These are phyloP conservation scores for Raffaelea ambrosiae DNA, from an alignment of 2,329 filamentous ascomycete genomes.

Conservation along the genomic window DNA sequence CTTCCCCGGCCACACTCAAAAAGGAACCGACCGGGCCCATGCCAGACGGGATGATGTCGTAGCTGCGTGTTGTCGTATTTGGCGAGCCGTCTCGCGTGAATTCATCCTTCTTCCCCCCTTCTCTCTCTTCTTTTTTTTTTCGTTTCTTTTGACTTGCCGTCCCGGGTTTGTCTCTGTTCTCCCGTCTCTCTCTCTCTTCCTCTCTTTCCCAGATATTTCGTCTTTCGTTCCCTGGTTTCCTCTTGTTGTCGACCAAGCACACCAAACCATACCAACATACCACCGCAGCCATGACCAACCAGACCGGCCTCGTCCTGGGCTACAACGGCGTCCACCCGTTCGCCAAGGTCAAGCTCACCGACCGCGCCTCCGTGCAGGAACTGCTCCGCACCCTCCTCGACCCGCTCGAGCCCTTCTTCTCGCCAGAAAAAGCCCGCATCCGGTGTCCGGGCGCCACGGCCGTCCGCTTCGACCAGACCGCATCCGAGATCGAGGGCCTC, in stretches of 20 bases:
- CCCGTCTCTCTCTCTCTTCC: neutral
- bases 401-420: constrained; percentile 65
- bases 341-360: constrained; percentile 38
- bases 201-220: no score
- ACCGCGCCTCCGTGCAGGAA: constrained; percentile 49
- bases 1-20: no score
- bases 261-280: no score
- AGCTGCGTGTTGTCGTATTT: no score
- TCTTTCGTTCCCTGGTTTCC: no score
- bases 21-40: no score
- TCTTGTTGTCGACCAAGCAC: no score
- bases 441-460: constrained; percentile 61
- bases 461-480: constrained; percentile 68
- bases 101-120: no score
- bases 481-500: constrained; percentile 69
- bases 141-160: no score
- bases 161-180: neutral
- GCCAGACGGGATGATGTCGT: no score
- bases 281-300: constrained; percentile 8
- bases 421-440: constrained; percentile 54
- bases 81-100: no score
- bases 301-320: constrained; percentile 34
- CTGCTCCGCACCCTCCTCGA: constrained; percentile 58
- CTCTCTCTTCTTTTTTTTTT: no score
- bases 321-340: constrained; percentile 49